These are phyloP conservation scores for Lathyrus aphaca DNA, from an alignment of 306 rosid genomes.

Conservation along the genomic window DNA sequence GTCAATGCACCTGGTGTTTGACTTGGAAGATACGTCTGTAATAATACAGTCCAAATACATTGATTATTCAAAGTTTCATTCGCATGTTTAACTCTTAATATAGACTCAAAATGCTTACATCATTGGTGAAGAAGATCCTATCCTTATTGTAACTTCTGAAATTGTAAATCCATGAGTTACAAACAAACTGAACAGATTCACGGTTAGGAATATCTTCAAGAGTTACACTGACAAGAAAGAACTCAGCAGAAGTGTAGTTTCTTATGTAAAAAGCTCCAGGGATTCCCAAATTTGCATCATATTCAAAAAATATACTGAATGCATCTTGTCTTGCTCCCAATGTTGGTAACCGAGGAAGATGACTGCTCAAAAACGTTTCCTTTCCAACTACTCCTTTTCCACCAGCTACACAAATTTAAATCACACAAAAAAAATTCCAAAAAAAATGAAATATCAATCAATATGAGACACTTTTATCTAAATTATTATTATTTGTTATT, in stretches of 20 bases:
- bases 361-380: conserved; percentile 42
- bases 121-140: conserved; percentile 68
- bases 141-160: conserved; percentile 38
- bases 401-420: conserved; percentile 40
- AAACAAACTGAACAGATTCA: conserved; percentile 54
- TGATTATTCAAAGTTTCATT: no score
- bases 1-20: conserved; percentile 37
- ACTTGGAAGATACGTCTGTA: conserved; percentile 35
- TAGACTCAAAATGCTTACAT: conserved; percentile 40
- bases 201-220: conserved; percentile 62
- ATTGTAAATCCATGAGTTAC: conserved; percentile 82
- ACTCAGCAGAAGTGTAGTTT: conserved; percentile 40
- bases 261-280: conserved; percentile 63
- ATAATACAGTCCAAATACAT: no score
- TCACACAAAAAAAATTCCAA: not conserved
- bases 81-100: not conserved
- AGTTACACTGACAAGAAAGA: conserved; percentile 61
- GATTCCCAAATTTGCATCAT: conserved; percentile 54
- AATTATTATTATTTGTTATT: no score
- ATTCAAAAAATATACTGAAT: conserved; percentile 55
- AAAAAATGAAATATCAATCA: not conserved
- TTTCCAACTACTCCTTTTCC: conserved; percentile 64
- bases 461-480: not conserved
- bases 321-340: conserved; percentile 53
- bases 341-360: conserved; percentile 48